Conservation (phyloP, 345 rosid genomes). For the Cardamine occulta region DNA sequence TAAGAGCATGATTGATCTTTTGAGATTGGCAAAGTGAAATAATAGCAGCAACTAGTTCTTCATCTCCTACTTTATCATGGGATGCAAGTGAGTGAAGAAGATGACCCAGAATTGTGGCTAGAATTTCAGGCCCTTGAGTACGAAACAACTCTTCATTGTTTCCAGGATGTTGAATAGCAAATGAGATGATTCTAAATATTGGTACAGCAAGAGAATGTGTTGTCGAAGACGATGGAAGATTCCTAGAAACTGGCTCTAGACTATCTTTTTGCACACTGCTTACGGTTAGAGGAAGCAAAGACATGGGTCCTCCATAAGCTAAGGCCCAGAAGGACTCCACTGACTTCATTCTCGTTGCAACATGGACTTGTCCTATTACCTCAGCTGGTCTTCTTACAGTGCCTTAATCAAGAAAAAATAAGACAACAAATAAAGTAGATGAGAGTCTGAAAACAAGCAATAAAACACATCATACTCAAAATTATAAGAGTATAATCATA, state of each 20-base stretch:
- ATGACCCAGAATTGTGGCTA: conserved; percentile 74
- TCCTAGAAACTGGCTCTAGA: conserved; percentile 64
- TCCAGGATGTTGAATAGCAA: conserved; percentile 78
- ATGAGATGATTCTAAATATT: conserved; percentile 74
- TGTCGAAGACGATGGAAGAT: conserved; percentile 54
- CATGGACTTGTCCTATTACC: conserved; percentile 96
- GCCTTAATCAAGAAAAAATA: conserved; percentile 54
- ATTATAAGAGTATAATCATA: conserved; percentile 11
- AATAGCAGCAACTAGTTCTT: conserved; percentile 94
- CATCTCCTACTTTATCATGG: conserved; percentile 68
- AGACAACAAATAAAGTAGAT: no score
- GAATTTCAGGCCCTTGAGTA: conserved; percentile 78
- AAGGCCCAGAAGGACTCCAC: conserved; percentile 94
- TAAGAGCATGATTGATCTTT: conserved; percentile 74
- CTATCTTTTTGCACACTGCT: conserved; percentile 65
- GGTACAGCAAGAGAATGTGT: conserved; percentile 83
- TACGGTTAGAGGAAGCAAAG: conserved; percentile 83
- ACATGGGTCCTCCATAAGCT: conserved; percentile 96
- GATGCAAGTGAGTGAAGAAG: conserved; percentile 75
- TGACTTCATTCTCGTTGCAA: conserved; percentile 81
- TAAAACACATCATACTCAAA: no score
- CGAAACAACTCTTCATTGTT: conserved; percentile 83
- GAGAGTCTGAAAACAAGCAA: no score
- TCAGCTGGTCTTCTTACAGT: conserved; percentile 84
- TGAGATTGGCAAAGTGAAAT: conserved; percentile 83